Evolutionary conservation across 257 asterid species (phyloP).

Genomic region (Solanum sitiens): DNA sequence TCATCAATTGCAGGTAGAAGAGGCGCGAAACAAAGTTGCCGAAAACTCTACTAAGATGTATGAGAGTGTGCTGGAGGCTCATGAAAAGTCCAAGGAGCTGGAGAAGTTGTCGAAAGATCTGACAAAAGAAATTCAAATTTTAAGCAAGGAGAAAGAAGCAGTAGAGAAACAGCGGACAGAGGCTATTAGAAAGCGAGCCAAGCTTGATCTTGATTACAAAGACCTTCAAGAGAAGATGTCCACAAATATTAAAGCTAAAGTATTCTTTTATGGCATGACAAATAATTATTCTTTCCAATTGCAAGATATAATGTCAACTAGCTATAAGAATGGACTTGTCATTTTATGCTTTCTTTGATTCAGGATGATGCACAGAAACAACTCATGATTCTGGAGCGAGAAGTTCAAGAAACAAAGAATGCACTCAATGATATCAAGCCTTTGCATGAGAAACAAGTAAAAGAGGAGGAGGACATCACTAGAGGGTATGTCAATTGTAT

Average conservation of each 20-base stretch:
- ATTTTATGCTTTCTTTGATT: constrained; percentile 16
- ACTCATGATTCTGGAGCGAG: constrained; percentile 67
- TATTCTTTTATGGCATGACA: constrained; percentile 7
- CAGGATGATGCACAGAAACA: constrained; percentile 85
- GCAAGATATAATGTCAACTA: neutral
- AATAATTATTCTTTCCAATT: neutral
- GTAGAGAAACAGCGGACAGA: constrained; percentile 76
- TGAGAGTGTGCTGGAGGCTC: constrained; percentile 63
- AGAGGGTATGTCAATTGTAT: constrained; percentile 50
- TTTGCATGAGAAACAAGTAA: constrained; percentile 51
- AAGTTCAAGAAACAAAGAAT: constrained; percentile 56
- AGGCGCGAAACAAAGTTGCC: constrained; percentile 53
- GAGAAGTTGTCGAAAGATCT: constrained; percentile 76
- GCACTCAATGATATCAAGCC: constrained; percentile 56
- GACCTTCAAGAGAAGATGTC: constrained; percentile 79
- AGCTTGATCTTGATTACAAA: constrained; percentile 84
- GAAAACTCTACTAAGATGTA: constrained; percentile 61
- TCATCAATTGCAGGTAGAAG: constrained; percentile 64
- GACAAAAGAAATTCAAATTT: constrained; percentile 66
- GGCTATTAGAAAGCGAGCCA: constrained; percentile 81
- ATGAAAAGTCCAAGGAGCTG: constrained; percentile 71
- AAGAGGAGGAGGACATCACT: constrained; percentile 75
- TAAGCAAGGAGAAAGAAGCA: constrained; percentile 77
- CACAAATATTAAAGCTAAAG: constrained; percentile 72
- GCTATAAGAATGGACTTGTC: constrained; percentile 1